A percentile compares a stretch with the other conserved stretches of the same genome.
phyloP scores from a whole-genome alignment of 179 eudicot species.

The Amaranthus tricolor region DNA sequence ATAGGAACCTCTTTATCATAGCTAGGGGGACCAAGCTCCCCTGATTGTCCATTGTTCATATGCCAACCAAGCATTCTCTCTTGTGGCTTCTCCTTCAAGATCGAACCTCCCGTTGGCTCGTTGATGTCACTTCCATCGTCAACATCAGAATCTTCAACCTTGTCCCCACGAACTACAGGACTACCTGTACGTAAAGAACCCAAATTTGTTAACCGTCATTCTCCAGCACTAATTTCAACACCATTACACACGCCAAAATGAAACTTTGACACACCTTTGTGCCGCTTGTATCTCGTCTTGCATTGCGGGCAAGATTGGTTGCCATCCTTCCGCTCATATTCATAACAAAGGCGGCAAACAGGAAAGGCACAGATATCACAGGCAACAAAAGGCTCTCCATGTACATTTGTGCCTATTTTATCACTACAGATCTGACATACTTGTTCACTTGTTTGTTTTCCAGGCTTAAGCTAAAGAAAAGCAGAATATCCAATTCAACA shows the following conservation, averaged over 20 bases:
- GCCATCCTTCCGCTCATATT: slow-evolving; percentile 56
- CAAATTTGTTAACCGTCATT: background rate
- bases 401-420: slow-evolving; percentile 30
- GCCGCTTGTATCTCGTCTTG: slow-evolving; percentile 55
- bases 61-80: slow-evolving; percentile 37
- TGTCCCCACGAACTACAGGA: slow-evolving; percentile 31
- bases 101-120: slow-evolving; percentile 23
- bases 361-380: slow-evolving; percentile 52
- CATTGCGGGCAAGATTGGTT: slow-evolving; percentile 54
- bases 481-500: background rate
- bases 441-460: slow-evolving; percentile 34
- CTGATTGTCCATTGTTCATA: slow-evolving; percentile 30
- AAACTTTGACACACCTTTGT: slow-evolving; percentile 31
- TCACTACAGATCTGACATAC: slow-evolving; percentile 56
- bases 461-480: slow-evolving; percentile 25
- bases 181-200: slow-evolving; percentile 22
- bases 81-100: slow-evolving; percentile 27
- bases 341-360: slow-evolving; percentile 55
- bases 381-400: slow-evolving; percentile 51
- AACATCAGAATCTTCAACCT: slow-evolving; percentile 39
- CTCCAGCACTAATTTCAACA: slow-evolving; percentile 4
- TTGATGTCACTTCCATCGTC: slow-evolving; percentile 34
- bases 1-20: slow-evolving; percentile 34
- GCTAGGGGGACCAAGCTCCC: slow-evolving; percentile 29
- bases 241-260: background rate